Evolutionary conservation across 202 grass and related monocot genomes (phyloP), one percentile per base, ranked within the genome.

Genomic region (Dendrocalamus latiflorus): DNA sequence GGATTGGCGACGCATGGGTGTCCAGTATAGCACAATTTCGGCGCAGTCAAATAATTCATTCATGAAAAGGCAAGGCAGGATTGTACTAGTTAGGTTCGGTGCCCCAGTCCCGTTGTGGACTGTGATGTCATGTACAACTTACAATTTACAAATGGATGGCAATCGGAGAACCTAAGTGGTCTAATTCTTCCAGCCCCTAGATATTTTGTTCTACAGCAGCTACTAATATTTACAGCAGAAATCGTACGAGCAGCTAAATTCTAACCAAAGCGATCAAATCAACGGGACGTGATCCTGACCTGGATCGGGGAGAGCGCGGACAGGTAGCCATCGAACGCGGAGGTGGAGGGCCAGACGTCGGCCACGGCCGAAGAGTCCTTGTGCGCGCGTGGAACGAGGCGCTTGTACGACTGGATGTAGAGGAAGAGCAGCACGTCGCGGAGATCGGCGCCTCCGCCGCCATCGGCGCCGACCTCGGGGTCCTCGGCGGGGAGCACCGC

Each of bases 331-430:
- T 99, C 96, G 86, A 99, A 99, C 21, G 96, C 96, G 18, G 96
- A 99, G 57, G 93, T 93, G 80, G 91, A 93, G 11, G 96, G 93
- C 96, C 96, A 99, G 30, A 99, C 96, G 70, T 99, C 96, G 38
- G 91, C 70, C 41, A 92, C 93, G 14, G 88, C 89, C 1, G 88
- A 72, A 12, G 96, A 99, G 87, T 99, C 96, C 91, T 96, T 99
- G 83, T 90, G 93, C 43, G 86, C 85, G 64, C 91, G 89, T 64
- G 91, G 87, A 26, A 99, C 86, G 66, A 96, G 90, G 33, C 96
- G 81, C 86, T 99, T 99, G 86, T 94, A 99, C 8, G 91, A 88
- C 65, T 99, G 96, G 58, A 94, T 86, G 73, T 90, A 99, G 78
- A 99, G 96, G 83, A 96, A 99, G 51, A 99, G 84, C 36, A 99